A percentile compares a stretch with the other conserved stretches of the same genome.
Conservation (phyloP, 257 asterid species). For the Solanum pennellii region DNA sequence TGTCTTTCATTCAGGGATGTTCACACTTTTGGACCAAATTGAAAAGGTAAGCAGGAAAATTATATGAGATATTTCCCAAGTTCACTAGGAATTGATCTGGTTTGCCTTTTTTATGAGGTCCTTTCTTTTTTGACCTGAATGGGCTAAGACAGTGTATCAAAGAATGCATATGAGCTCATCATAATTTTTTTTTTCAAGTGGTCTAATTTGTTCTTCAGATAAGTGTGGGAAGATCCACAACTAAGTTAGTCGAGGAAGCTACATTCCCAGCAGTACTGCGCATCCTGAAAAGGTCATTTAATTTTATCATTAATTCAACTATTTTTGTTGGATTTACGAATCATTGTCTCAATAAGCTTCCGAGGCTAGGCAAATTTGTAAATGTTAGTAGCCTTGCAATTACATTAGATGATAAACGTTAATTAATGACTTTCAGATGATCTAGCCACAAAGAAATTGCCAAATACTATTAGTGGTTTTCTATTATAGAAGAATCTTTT, state of each 20-base stretch:
- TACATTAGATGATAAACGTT: background rate
- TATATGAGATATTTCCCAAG: background rate
- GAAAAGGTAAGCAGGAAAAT: background rate
- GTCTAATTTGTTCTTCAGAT: background rate
- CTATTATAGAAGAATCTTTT: background rate
- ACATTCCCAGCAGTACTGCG: background rate
- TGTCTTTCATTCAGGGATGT: background rate
- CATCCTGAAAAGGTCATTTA: background rate
- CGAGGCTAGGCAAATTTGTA: background rate
- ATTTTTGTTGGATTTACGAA: background rate
- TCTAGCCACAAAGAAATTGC: background rate
- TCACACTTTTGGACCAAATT: background rate
- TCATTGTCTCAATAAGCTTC: background rate
- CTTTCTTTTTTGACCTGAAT: background rate
- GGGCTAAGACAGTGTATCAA: background rate
- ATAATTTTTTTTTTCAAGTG: background rate
- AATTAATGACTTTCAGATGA: background rate
- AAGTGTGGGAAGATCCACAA: background rate
- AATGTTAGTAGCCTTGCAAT: background rate
- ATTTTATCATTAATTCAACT: background rate
- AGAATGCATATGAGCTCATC: background rate
- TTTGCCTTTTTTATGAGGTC: background rate
- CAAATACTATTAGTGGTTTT: background rate
- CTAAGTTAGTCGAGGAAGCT: background rate
- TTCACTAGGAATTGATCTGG: background rate